A percentile compares a stretch with the other conserved stretches of the same genome.
These are phyloP conservation scores for Mucor indicus DNA, from an alignment of 371 early-diverging fungal species.

Conservation along the genomic window DNA sequence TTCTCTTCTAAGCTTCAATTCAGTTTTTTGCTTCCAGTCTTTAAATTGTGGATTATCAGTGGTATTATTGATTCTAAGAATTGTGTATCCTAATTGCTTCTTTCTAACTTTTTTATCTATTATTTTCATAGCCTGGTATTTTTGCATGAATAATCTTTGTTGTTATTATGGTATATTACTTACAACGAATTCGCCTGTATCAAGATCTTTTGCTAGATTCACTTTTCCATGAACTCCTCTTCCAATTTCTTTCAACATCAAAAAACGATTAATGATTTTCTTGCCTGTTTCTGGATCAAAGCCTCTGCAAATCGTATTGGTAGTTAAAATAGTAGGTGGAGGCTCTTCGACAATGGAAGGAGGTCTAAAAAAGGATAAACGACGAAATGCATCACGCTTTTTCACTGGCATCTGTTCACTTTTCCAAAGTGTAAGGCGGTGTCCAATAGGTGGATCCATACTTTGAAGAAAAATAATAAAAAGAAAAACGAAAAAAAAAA, in stretches of 20 bases:
- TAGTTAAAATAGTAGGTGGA: constrained; percentile 60
- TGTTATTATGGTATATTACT: constrained; percentile 14
- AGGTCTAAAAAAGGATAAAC: constrained; percentile 14
- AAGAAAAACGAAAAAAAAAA: no score
- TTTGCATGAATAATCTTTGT: no score
- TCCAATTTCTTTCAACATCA: constrained; percentile 84
- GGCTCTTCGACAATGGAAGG: not conserved
- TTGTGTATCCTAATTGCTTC: constrained; percentile 55
- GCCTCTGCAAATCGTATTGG: constrained; percentile 69
- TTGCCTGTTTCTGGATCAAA: constrained; percentile 81
- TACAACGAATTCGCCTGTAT: constrained; percentile 72
- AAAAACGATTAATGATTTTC: constrained; percentile 91
- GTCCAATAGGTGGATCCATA: no score
- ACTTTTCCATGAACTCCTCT: constrained; percentile 95
- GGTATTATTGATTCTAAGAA: constrained; percentile 11
- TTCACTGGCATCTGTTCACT: not conserved
- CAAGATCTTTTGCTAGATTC: constrained; percentile 77
- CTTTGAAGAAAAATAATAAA: no score
- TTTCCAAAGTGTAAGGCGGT: no score
- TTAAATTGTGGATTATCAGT: not conserved
- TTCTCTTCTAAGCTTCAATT: constrained; percentile 87
- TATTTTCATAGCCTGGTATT: constrained; percentile 88
- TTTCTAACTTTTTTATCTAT: constrained; percentile 70
- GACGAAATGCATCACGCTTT: constrained; percentile 6
- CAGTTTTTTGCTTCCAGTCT: constrained; percentile 38